phyloP scores from a whole-genome alignment of 306 rosid species.

The Trifolium dubium region DNA sequence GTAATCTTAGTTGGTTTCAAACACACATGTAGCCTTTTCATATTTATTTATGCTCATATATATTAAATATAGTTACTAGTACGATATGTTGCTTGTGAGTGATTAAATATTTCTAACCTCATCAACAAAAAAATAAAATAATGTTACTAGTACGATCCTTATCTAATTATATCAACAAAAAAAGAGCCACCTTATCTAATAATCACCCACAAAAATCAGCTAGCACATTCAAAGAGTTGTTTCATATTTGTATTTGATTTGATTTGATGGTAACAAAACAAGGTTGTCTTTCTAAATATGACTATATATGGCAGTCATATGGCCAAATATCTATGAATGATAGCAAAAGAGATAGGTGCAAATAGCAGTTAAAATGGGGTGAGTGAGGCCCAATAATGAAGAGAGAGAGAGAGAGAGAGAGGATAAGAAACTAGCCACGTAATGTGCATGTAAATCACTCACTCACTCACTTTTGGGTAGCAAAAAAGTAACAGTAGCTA shows the following conservation, averaged over 20 bases:
- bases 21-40: no score
- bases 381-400: neutral
- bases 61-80: no score
- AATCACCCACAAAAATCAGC: neutral
- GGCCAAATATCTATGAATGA: neutral
- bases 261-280: neutral
- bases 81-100: no score
- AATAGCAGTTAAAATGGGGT: neutral
- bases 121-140: no score
- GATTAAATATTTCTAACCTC: no score
- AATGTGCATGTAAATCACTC: conserved; percentile 12
- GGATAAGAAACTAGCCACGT: conserved; percentile 20
- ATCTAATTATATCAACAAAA: no score
- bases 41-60: no score
- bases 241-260: neutral
- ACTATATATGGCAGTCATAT: no score
- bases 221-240: neutral
- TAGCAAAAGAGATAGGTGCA: neutral
- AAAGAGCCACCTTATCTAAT: neutral
- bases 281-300: neutral
- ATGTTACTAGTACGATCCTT: no score
- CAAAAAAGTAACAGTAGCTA: neutral
- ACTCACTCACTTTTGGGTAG: neutral
- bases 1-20: no score
- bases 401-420: neutral